Base-by-base conservation (phyloP, 192 early-diverging fungal genomes). In the Borealophlyctis nickersoniae region DNA sequence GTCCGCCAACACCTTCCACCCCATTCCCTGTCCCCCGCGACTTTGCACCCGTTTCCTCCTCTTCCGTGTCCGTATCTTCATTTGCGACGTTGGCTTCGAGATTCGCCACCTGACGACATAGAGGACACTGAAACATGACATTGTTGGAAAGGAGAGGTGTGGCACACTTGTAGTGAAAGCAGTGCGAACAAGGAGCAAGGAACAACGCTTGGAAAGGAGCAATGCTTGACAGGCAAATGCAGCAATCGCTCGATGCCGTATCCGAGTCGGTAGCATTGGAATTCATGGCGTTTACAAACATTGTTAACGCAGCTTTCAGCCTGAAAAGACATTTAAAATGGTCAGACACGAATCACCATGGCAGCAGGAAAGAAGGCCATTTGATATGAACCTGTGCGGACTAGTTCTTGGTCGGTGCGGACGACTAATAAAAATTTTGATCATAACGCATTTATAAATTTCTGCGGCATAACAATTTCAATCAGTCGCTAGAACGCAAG, bases 391-490 rank as follows among this genome's bases (percentile, higher is more conserved):
- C 79, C 5, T 72, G 71, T 36, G 51, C 63, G 14, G 27, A 27
- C 22, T 74, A 67, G 35, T 14, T 67, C 26, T 24, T 69, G 35
- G 30, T n/a, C n/a, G n/a, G n/a, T n/a, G n/a, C n/a, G n/a, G n/a
- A n/a, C n/a, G n/a, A n/a, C n/a, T n/a, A n/a, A n/a, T n/a, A n/a
- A n/a, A n/a, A 11, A 79, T 58, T 50, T 73, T 76, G 81, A 96
- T 95, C 70, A 88, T 88, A 30, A 98, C 94, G 69, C 92, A 93
- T 76, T 91, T 88, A 67, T 72, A 78, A 49, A 78, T 75, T 31
- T 78, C 76, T 72, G 34, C 9, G 14, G 62, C 60, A 28, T n/a
- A 7, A 50, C 28, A 22, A 36, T 36, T 26, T 52, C 36, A 27
- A 36, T 28, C 22, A 14, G 19, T 4, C 4, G 4, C 26, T 11